phyloP scores from a whole-genome alignment of 495 filamentous ascomycete species.

The Immersiella caudata region DNA sequence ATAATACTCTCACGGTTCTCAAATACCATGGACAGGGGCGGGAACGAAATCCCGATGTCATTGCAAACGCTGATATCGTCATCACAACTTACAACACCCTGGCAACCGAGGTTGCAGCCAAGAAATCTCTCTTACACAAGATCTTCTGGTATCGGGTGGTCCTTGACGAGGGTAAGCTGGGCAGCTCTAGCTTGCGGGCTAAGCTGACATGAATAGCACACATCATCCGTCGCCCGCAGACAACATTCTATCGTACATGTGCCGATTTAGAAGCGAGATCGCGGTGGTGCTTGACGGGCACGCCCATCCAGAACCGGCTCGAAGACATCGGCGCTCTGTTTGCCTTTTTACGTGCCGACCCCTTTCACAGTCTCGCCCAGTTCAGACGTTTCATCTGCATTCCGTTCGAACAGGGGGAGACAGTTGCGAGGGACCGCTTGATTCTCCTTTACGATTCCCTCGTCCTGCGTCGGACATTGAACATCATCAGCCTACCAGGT shows the following conservation, averaged over 20 bases:
- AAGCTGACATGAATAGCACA: constrained; percentile 16
- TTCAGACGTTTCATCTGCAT: constrained; percentile 36
- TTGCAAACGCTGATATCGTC: constrained; percentile 30
- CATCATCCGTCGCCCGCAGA: constrained; percentile 21
- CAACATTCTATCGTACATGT: constrained; percentile 28
- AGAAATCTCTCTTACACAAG: constrained; percentile 21
- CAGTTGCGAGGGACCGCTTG: constrained; percentile 36
- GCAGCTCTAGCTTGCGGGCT: neutral
- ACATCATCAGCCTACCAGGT: constrained; percentile 46
- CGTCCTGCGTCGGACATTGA: constrained; percentile 42
- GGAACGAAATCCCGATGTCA: constrained; percentile 13
- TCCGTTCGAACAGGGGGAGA: constrained; percentile 35
- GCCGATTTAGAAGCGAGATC: constrained; percentile 34
- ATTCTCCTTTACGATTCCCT: constrained; percentile 41
- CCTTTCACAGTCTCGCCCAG: constrained; percentile 28
- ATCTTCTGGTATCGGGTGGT: constrained; percentile 24
- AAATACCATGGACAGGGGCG: constrained; percentile 42
- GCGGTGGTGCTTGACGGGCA: constrained; percentile 55
- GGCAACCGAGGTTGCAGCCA: constrained; percentile 31
- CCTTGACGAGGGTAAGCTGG: constrained; percentile 30
- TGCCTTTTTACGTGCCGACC: constrained; percentile 47
- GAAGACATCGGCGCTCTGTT: constrained; percentile 54
- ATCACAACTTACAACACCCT: constrained; percentile 27
- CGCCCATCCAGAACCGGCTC: constrained; percentile 55
- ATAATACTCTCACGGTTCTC: constrained; percentile 29